Base-by-base conservation (phyloP, 208 protist genomes). In the Hexamita inflata region DNA sequence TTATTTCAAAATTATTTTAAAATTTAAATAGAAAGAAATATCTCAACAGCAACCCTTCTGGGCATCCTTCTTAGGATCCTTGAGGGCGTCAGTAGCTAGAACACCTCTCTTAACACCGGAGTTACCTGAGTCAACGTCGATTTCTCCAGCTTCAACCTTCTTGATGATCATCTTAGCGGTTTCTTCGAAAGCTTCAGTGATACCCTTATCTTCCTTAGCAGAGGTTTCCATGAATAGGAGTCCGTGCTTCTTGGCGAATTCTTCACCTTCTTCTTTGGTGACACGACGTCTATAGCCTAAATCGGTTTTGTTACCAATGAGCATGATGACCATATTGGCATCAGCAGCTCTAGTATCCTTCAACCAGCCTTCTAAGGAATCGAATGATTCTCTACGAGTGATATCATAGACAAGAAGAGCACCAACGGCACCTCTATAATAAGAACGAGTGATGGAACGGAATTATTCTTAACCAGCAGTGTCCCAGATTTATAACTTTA, bases 241-340 rank as follows among this genome's bases (percentile, higher is more conserved):
- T 42, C 88, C 89, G 73, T 98, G 85, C 73, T 94, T 86, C 7
- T 83, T 81, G 7, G 95, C 95, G 83, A 98, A 98, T 26, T 78
- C 75, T 81, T 92, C 85, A 29, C 93, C 95, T 78, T 98, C 95
- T 77, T 97, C 93, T 0, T 78, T 78, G 9, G 83, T 86, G 39
- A 95, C 81, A 38, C 77, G 26, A 9, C 94, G 86, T 82, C 82
- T 84, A 34, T 90, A 82, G 38, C 94, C 90, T 0, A 97, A 78
- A 78, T 99, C 96, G 75, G 89, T 90, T 81, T 99, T 99, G 87
- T 98, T 99, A 57, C 96, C 96, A 74, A 98, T 93, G 0, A 99
- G 86, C 89, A 97, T 96, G 76, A 98, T 97, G 13, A 93, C 89
- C 80, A 98, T 93, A 64, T 93, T 90, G 9, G 85, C 88, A 80